Base-by-base conservation (phyloP, 2,329 filamentous ascomycete species). In the Pleoardoris graminearum region DNA sequence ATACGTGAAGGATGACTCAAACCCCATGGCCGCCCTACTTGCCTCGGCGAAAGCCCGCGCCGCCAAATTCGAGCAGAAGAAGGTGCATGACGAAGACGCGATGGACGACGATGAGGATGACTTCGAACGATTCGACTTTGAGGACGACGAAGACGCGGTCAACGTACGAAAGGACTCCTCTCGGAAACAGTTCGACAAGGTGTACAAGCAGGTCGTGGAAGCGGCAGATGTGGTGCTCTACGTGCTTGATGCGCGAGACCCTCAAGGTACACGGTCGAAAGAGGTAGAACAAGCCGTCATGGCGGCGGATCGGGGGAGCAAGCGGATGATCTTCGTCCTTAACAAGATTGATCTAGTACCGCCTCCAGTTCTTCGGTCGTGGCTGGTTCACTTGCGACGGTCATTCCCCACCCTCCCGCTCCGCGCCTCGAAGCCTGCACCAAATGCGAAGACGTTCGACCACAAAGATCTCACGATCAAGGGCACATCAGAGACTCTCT, bases 301-400 rank as follows among this genome's bases (percentile, higher is more conserved):
- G 88, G 88, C 91, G n/a, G 88, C 90, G 8, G 89, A 90, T 12
- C 83, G 82, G 23, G 89, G 89, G 50, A 87, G 87, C 61, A 97
- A 97, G 80, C 84, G 92, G 47, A 81, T 97, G 53, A 96, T 97
- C 54, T 85, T 97, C 53, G 85, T 97, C 52, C 80, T 97, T 62
- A 97, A 97, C 86, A 97, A 97, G 83, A 92, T 96, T 71, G 92
- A 97, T 72, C 82, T 97, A 51, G 83, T 97, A 39, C 92, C 92
- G 2, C 85, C 90, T 19, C 81, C 86, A 41, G 88, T 93, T 11
- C 84, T 97, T 38, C 90, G 90, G 71, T 85, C 82, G 66, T 97
- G 92, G 92, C 85, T 97, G 60, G 75, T 83, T 53, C 86, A 96
- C 74, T 83, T 97, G 58, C 88, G 91, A 56, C 85, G 90, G 61